phyloP scores from a whole-genome alignment of 2,329 filamentous ascomycete species.

The Aspergillus ochraceus region DNA sequence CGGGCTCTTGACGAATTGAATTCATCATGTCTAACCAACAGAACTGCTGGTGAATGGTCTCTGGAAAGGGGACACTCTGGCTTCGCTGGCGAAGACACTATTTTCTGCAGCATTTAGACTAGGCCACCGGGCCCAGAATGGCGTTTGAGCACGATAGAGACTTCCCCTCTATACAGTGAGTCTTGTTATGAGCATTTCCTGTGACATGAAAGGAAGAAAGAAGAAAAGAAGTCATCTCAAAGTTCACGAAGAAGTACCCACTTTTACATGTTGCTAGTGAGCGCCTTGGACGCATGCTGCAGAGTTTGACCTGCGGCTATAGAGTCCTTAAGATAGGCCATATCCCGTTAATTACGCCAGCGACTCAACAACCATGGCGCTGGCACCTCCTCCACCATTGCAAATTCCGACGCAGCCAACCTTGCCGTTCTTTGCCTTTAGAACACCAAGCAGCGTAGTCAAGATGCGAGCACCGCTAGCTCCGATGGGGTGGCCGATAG shows the following conservation, averaged over 20 bases:
- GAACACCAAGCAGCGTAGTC: slow-evolving; percentile 82
- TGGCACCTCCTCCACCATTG: slow-evolving; percentile 95
- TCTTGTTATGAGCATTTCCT: too few species aligned
- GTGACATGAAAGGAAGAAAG: too few species aligned
- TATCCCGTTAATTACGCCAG: slow-evolving; percentile 33
- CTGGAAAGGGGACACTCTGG: background rate
- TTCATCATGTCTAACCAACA: too few species aligned
- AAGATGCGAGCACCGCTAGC: slow-evolving; percentile 92
- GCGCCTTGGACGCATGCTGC: background rate
- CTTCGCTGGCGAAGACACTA: background rate
- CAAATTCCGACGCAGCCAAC: slow-evolving; percentile 93
- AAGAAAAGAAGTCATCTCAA: background rate
- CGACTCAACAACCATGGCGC: slow-evolving; percentile 83
- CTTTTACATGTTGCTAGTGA: background rate
- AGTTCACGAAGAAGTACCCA: background rate
- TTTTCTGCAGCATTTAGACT: background rate
- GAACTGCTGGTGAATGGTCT: too few species aligned
- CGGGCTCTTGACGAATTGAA: too few species aligned
- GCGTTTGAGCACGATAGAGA: too few species aligned
- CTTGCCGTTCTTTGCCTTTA: slow-evolving; percentile 89
- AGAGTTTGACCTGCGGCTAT: background rate
- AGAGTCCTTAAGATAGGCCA: background rate
- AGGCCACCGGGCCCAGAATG: too few species aligned
- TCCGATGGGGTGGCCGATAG: slow-evolving; percentile 91
- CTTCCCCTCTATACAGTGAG: too few species aligned